Evolutionary conservation across 805 yeast genomes (phyloP).

Genomic region (Peterozyma toletana): DNA sequence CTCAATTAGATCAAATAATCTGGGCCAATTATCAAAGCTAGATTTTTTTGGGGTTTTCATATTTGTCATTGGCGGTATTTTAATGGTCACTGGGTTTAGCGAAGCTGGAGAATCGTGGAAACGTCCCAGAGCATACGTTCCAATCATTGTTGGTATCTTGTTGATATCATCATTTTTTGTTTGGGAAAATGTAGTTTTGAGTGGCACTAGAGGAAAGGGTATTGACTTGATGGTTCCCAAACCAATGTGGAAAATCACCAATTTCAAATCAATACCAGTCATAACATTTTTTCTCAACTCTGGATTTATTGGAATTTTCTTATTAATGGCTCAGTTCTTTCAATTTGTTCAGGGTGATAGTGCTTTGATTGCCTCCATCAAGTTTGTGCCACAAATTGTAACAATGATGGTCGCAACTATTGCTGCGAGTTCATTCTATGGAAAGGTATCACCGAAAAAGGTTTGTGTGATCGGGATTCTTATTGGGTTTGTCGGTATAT

Average conservation of each 20-base stretch:
- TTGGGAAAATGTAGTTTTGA: slow-evolving; percentile 18
- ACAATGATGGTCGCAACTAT: too few relatives aligned
- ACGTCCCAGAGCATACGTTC: slow-evolving; percentile 30
- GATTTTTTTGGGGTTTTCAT: slow-evolving; percentile 27
- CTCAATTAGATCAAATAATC: too few relatives aligned
- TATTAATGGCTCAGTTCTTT: neutral
- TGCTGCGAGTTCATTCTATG: neutral
- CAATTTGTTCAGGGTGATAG: neutral
- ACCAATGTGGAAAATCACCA: slow-evolving; percentile 17
- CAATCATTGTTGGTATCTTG: slow-evolving; percentile 29
- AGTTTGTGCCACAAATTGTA: too few relatives aligned
- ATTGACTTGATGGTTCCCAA: slow-evolving; percentile 17
- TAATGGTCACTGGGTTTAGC: slow-evolving; percentile 34
- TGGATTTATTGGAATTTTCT: neutral
- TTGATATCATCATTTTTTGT: too few relatives aligned
- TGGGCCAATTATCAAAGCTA: slow-evolving; percentile 17
- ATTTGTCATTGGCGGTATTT: slow-evolving; percentile 25
- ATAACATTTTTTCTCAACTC: slow-evolving; percentile 1
- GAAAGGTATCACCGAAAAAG: slow-evolving; percentile 12
- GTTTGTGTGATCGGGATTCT: neutral
- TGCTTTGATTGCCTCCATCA: slow-evolving; percentile 6
- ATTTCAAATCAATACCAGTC: slow-evolving; percentile 15
- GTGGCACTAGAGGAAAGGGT: slow-evolving; percentile 2
- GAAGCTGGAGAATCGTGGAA: slow-evolving; percentile 38
- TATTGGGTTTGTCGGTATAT: neutral